Conservation (phyloP, 306 rosid genomes). For the Vachellia collinsii region DNA sequence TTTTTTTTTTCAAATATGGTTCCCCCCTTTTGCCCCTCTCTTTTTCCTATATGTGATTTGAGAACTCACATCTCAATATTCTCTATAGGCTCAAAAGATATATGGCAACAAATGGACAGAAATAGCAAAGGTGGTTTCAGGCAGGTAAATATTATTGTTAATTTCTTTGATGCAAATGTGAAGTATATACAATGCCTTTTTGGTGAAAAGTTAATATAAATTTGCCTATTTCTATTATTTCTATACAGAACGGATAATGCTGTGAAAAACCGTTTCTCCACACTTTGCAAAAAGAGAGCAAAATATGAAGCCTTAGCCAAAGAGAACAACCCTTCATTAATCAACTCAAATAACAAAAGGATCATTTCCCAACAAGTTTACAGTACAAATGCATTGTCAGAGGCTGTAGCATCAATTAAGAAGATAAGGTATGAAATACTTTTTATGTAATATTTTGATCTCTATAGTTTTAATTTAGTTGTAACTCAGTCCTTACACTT, state of each 20-base stretch:
- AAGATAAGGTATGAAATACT: constrained; percentile 68
- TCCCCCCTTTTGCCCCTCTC: neutral
- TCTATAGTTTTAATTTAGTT: too few species aligned
- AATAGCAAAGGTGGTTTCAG: constrained; percentile 99
- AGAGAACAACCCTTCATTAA: constrained; percentile 70
- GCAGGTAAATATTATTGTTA: constrained; percentile 73
- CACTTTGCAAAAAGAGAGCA: constrained; percentile 97
- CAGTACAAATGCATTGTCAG: constrained; percentile 54
- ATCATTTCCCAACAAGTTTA: constrained; percentile 51
- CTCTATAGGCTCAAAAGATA: constrained; percentile 87
- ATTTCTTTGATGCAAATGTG: constrained; percentile 11
- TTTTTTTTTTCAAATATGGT: too few species aligned
- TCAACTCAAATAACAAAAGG: constrained; percentile 79
- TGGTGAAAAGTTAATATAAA: constrained; percentile 18
- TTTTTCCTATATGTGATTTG: neutral
- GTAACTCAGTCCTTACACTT: too few species aligned
- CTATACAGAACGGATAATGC: constrained; percentile 95
- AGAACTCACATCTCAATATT: constrained; percentile 34
- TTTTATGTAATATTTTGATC: neutral
- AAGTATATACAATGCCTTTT: neutral
- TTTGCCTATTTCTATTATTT: constrained; percentile 21
- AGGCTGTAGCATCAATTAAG: constrained; percentile 53
- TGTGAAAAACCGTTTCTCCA: constrained; percentile 94
- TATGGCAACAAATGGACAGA: constrained; percentile 99
- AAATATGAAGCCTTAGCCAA: constrained; percentile 91